Evolutionary conservation across 768 basidiomycete species (phyloP), one percentile per base, ranked within the genome.

Genomic region (Phanerochaete carnosa): DNA sequence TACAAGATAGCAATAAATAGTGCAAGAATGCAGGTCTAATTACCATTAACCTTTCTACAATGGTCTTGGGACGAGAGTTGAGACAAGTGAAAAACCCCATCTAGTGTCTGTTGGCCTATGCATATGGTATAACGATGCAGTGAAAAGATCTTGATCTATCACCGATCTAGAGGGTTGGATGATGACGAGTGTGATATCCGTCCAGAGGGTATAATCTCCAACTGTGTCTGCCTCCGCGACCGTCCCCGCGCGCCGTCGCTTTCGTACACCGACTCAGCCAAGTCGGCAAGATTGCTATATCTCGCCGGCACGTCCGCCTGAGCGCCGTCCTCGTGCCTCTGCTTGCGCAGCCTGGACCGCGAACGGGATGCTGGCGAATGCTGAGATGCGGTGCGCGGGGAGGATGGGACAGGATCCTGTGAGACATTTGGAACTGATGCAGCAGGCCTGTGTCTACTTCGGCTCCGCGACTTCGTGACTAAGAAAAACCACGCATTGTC

Each of bases 211-310:
- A 55, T 43, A n/a, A n/a, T 32, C 22, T 33, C 25, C 23, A 55
- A 37, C n/a, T 13, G 54, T 4, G 33, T 55, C 22, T 32, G 25
- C 22, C 37, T 26, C 11, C 54, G 54, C 54, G 54, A 39, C 54
- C 54, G 35, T 39, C 54, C 54, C 9, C 54, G 54, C n/a, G 23
- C 23, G 4, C 22, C 35, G 37, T 55, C 54, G 35, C n/a, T 30
- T 15, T 50, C 57, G 35, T 49, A 58, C 3, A 22, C 25, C 15
- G 57, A 58, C 47, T 58, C 30, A 11, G 57, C 57, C 19, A 58
- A 33, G 49, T 58, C 47, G 7, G 57, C 45, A 30, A 58, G 57
- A 26, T 25, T 30, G 47, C 32, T 37, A 16, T 58, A 43, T 23
- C 29, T 37, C 29, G 35, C 45, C 45, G 55, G 55, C 32, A 45